A percentile compares a stretch with the other conserved stretches of the same genome.
Evolutionary conservation across 2,329 filamentous ascomycete genomes (phyloP).

Genomic region (Proliferodiscus dingleyae): DNA sequence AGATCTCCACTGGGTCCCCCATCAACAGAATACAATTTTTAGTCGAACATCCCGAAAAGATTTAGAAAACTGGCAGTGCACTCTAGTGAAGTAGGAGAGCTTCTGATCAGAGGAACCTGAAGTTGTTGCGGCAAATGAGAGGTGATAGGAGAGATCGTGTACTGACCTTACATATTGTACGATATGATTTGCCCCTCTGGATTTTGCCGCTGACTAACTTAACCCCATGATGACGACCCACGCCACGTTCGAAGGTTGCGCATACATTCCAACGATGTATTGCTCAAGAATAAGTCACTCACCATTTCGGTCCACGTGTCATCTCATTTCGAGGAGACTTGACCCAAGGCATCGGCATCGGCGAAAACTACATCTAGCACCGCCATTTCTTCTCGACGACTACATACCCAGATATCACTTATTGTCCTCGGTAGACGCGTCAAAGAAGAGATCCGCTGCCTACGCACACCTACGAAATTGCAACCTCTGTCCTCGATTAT

Average conservation of each 20-base stretch:
- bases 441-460: constrained; percentile 68
- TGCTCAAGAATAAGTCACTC: not conserved
- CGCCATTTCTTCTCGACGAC: constrained; percentile 66
- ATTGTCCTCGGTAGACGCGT: constrained; percentile 61
- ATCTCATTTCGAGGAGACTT: not conserved
- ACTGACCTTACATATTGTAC: too few species aligned
- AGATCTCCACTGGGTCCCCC: too few species aligned
- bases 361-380: constrained; percentile 46
- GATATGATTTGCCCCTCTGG: constrained; percentile 1
- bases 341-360: not conserved
- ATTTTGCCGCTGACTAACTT: too few species aligned
- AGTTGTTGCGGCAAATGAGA: too few species aligned
- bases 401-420: constrained; percentile 70
- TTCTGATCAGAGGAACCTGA: too few species aligned
- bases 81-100: too few species aligned
- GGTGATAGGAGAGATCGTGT: too few species aligned
- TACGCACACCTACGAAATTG: constrained; percentile 73
- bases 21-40: too few species aligned
- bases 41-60: too few species aligned
- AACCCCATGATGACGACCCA: too few species aligned
- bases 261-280: not conserved
- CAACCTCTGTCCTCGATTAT: constrained; percentile 74
- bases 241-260: not conserved
- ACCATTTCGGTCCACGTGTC: not conserved
- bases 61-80: too few species aligned